Evolutionary conservation across 2,329 filamentous ascomycete genomes (phyloP).

Genomic region (Neonectria punicea): DNA sequence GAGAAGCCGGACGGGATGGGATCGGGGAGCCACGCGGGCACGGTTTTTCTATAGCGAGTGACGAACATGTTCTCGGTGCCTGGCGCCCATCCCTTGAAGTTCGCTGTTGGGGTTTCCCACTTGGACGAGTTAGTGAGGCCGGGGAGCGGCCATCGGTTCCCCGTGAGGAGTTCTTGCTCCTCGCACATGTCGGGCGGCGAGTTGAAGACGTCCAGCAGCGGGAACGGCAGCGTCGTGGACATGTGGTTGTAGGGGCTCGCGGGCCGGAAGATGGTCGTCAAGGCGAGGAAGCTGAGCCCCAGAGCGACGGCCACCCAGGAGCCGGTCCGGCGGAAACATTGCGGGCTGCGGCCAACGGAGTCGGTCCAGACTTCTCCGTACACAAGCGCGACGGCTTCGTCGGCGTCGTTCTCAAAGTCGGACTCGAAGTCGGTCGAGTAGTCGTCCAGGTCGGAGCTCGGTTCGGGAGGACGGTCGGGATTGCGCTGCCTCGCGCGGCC

Average conservation of each 20-base stretch:
- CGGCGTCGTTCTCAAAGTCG: conserved; percentile 30
- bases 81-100: conserved; percentile 49
- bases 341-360: background rate
- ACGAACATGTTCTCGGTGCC: conserved; percentile 38
- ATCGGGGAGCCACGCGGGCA: conserved; percentile 45
- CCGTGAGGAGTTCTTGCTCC: conserved; percentile 27
- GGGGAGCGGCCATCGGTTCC: conserved; percentile 45
- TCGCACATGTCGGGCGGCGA: conserved; percentile 37
- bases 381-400: conserved; percentile 25
- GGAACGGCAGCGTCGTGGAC: conserved; percentile 45
- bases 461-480: conserved; percentile 14
- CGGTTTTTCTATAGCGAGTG: conserved; percentile 36
- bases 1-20: conserved; percentile 41
- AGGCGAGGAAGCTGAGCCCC: conserved; percentile 24
- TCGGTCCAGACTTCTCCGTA: conserved; percentile 27
- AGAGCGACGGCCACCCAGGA: conserved; percentile 23
- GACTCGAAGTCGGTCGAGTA: conserved; percentile 31
- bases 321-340: conserved; percentile 13
- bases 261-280: conserved; percentile 41
- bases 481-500: conserved; percentile 7
- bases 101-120: conserved; percentile 41
- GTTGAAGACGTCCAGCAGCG: conserved; percentile 44
- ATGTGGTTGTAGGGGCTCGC: conserved; percentile 46
- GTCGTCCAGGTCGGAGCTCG: conserved; percentile 22
- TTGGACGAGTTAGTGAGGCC: conserved; percentile 37